Evolutionary conservation across 345 rosid genomes (phyloP).

Genomic region (Firmiana major): DNA sequence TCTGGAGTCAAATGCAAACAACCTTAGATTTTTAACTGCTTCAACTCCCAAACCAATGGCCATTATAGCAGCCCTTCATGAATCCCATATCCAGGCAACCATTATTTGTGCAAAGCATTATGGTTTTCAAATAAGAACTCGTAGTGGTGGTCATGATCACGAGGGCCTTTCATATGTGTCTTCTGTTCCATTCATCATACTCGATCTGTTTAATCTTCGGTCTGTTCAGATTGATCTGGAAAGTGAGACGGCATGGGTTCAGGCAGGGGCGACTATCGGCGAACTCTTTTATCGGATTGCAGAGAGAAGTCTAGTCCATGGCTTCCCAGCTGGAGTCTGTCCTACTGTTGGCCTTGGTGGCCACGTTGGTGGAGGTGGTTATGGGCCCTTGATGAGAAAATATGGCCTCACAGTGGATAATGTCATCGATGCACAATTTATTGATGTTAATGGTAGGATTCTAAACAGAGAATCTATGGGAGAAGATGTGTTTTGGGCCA

Average conservation of each 20-base stretch:
- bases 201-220: slow-evolving; percentile 54
- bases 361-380: background rate
- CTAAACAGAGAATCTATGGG: slow-evolving; percentile 61
- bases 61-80: slow-evolving; percentile 41
- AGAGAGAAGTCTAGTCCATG: slow-evolving; percentile 44
- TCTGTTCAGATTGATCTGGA: slow-evolving; percentile 37
- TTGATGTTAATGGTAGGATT: slow-evolving; percentile 47
- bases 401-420: background rate
- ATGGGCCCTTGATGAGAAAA: background rate
- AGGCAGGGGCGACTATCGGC: slow-evolving; percentile 63
- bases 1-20: background rate
- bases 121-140: slow-evolving; percentile 37
- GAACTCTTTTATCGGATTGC: slow-evolving; percentile 51
- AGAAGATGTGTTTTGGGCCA: slow-evolving; percentile 66
- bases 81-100: slow-evolving; percentile 27
- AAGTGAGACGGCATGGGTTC: slow-evolving; percentile 59
- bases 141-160: slow-evolving; percentile 88
- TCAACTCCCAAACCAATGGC: slow-evolving; percentile 52
- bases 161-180: slow-evolving; percentile 41
- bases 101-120: slow-evolving; percentile 28
- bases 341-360: background rate
- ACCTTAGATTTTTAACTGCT: slow-evolving; percentile 50
- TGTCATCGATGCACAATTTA: background rate
- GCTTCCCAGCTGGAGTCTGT: slow-evolving; percentile 54
- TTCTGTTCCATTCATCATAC: slow-evolving; percentile 44